Base-by-base conservation (phyloP, 768 basidiomycete species). In the Tricholomella constricta region DNA sequence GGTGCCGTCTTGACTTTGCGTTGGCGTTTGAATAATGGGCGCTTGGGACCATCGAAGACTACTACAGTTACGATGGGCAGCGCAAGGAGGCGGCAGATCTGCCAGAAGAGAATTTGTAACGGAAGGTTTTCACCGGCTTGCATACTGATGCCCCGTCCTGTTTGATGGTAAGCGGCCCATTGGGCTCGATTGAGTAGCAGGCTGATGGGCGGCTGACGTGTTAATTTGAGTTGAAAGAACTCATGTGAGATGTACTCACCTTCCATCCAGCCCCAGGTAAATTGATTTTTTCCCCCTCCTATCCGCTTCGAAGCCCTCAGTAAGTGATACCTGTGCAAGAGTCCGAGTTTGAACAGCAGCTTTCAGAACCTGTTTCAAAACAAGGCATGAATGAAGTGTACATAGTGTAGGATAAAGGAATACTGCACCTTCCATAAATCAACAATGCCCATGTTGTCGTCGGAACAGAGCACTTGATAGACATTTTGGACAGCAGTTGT, bases 111-210 rank as follows among this genome's bases (percentile, higher is more conserved):
- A n/a, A 45, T 45, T 17, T 45, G 44, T n/a, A 45, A 11, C 6
- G 11, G 11, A 29, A 29, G 29, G 11, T 29, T 29, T 29, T 29
- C 11, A 6, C 29, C 29, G 3, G 47, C 47, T n/a, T 48, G 47
- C 34, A 48, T 48, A 17, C 25, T 48, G 36, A 48, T 34, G 4
- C 36, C 47, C 2, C n/a, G 29, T 11, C 29, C 11, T 15, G 12
- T 36, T 38, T 48, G 47, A 14, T 48, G 47, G 15, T 48, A 48
- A 3, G 47, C 47, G 1, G 36, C 47, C 35, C 36, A 48, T n/a
- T 48, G 47, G 2, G 47, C 47, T 37, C 35, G 36, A 25, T 48
- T 48, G 29, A 29, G 29, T n/a, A 48, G 47, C 2, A 48, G 36
- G 6, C 32, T 32, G 9, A n/a, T 29, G 19, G 5, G 14, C 3